These are phyloP conservation scores for Macrocystidia cucumis DNA, from an alignment of 1,284 basidiomycete species.

Conservation along the genomic window DNA sequence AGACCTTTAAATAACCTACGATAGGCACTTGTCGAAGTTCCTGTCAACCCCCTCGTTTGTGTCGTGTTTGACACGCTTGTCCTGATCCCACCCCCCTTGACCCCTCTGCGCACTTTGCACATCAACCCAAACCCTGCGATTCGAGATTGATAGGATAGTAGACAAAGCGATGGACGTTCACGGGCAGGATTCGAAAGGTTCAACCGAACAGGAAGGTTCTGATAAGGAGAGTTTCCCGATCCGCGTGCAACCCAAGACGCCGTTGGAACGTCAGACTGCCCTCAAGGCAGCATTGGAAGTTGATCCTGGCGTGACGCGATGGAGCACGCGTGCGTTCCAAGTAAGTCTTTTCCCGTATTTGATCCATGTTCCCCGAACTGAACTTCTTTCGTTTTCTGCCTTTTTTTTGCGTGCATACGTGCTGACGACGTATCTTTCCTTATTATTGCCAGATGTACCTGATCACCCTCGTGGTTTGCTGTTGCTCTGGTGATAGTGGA, in stretches of 20 bases:
- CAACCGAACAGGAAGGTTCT: conserved; percentile 11
- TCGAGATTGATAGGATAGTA: too few relatives aligned
- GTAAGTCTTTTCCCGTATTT: conserved; percentile 17
- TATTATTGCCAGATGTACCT: conserved; percentile 27
- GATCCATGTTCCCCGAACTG: too few relatives aligned
- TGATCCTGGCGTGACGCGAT: conserved; percentile 37
- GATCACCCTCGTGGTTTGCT: conserved; percentile 36
- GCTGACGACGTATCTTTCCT: neutral
- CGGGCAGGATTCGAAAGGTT: too few relatives aligned
- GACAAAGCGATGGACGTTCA: too few relatives aligned
- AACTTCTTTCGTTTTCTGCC: conserved; percentile 17
- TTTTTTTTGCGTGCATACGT: conserved; percentile 1
- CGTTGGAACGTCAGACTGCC: conserved; percentile 32
- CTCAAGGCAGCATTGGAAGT: conserved; percentile 37
- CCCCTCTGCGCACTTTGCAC: too few relatives aligned
- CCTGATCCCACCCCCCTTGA: too few relatives aligned
- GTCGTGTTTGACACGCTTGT: too few relatives aligned
- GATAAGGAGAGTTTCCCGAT: too few relatives aligned
- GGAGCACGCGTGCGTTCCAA: conserved; percentile 30
- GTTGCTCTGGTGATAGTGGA: conserved; percentile 42
- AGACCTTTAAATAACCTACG: too few relatives aligned
- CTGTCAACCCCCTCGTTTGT: too few relatives aligned
- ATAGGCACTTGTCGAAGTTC: too few relatives aligned
- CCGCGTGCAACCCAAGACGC: conserved; percentile 26
- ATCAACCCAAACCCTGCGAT: too few relatives aligned